Conservation (phyloP, 2,329 filamentous ascomycete genomes). For the Trichoderma hamatum region DNA sequence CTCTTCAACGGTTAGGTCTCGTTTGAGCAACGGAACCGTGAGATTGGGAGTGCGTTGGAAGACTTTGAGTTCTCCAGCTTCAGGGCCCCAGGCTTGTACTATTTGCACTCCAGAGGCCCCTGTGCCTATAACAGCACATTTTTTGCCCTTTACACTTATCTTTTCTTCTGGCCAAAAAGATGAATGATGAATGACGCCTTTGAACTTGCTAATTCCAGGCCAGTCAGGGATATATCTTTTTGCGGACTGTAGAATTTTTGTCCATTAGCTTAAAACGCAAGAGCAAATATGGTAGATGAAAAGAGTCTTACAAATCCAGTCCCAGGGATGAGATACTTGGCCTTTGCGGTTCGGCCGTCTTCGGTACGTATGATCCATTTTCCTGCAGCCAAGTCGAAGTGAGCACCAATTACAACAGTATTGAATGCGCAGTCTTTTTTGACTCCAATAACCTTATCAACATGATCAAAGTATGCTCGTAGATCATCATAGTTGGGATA, state of each 20-base stretch:
- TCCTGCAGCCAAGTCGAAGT: conserved; percentile 51
- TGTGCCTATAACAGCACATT: conserved; percentile 65
- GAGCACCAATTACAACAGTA: conserved; percentile 55
- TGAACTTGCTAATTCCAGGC: conserved; percentile 61
- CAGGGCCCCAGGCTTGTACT: conserved; percentile 60
- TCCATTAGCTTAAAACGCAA: not conserved
- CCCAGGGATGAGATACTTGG: conserved; percentile 56
- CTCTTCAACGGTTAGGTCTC: conserved; percentile 41
- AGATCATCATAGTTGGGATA: conserved; percentile 58
- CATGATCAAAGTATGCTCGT: conserved; percentile 60
- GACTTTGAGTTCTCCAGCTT: conserved; percentile 56
- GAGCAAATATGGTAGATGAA: not conserved
- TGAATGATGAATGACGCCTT: conserved; percentile 61
- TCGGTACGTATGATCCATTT: conserved; percentile 55
- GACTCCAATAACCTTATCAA: conserved; percentile 57
- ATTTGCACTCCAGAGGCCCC: conserved; percentile 68
- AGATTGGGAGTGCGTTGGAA: conserved; percentile 71
- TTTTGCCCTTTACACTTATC: conserved; percentile 60
- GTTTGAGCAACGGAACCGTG: conserved; percentile 62
- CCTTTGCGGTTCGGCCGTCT: conserved; percentile 53
- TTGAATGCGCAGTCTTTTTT: conserved; percentile 62
- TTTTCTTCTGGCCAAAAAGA: conserved; percentile 63
- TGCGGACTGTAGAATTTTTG: conserved; percentile 46
- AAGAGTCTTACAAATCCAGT: conserved; percentile 52
- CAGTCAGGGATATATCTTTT: conserved; percentile 65